Evolutionary conservation across 345 rosid genomes (phyloP).

Genomic region (Linum trigynum): DNA sequence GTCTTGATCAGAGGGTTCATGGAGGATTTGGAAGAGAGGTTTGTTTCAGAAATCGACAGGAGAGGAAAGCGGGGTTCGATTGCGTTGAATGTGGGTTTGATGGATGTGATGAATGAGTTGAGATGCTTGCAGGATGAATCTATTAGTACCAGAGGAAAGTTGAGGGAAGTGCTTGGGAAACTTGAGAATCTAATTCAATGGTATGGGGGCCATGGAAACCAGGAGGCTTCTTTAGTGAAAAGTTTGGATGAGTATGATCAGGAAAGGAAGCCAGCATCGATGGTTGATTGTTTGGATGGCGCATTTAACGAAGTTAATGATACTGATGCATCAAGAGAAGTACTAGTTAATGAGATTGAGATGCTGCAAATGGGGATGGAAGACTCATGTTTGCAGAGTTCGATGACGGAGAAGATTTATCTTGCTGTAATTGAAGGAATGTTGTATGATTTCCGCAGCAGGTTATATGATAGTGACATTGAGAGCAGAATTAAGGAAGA

Average conservation of each 20-base stretch:
- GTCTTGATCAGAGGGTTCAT: slow-evolving; percentile 38
- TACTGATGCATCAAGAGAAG: slow-evolving; percentile 19
- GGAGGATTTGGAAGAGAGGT: slow-evolving; percentile 30
- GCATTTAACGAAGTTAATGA: slow-evolving; percentile 34
- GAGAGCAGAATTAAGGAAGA: slow-evolving; percentile 22
- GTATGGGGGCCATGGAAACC: slow-evolving; percentile 9
- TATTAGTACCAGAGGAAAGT: slow-evolving; percentile 20
- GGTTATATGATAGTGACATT: slow-evolving; percentile 11
- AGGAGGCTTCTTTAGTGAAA: slow-evolving; percentile 2
- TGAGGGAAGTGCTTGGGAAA: slow-evolving; percentile 33
- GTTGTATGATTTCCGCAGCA: slow-evolving; percentile 10
- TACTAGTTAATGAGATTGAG: slow-evolving; percentile 16
- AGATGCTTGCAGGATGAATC: slow-evolving; percentile 27
- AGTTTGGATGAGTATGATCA: background rate
- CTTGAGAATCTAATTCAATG: slow-evolving; percentile 32
- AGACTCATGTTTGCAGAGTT: slow-evolving; percentile 22
- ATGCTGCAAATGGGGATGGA: slow-evolving; percentile 32
- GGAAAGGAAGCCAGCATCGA: slow-evolving; percentile 7
- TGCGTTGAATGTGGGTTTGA: slow-evolving; percentile 28
- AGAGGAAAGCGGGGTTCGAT: slow-evolving; percentile 24
- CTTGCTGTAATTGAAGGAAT: slow-evolving; percentile 29
- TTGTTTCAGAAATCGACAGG: slow-evolving; percentile 24
- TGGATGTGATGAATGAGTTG: slow-evolving; percentile 29
- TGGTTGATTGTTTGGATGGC: slow-evolving; percentile 26
- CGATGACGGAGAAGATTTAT: slow-evolving; percentile 33